phyloP scores from a whole-genome alignment of 176 grass and related monocot genomes.

The Lolium perenne region DNA sequence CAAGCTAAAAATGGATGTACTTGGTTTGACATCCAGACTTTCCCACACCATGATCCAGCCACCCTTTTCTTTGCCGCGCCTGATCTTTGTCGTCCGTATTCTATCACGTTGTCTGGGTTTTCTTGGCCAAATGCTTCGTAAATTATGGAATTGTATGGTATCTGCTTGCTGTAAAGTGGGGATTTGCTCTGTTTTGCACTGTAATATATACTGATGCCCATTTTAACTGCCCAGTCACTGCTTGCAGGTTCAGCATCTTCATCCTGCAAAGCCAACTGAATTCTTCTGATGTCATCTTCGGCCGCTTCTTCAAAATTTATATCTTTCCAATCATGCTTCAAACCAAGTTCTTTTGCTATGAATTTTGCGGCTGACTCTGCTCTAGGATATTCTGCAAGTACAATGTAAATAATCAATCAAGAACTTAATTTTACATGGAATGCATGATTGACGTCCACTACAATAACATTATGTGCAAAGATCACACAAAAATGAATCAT shows the following conservation, averaged over 20 bases:
- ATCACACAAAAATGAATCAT: slow-evolving; percentile 24
- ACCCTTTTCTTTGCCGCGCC: slow-evolving; percentile 80
- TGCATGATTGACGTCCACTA: slow-evolving; percentile 14
- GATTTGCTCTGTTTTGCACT: slow-evolving; percentile 96
- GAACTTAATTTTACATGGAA: slow-evolving; percentile 32
- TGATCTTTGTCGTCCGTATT: slow-evolving; percentile 39
- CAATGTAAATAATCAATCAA: slow-evolving; percentile 45
- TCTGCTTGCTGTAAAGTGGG: slow-evolving; percentile 93
- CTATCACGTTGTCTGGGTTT: slow-evolving; percentile 51
- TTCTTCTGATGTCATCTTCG: slow-evolving; percentile 62
- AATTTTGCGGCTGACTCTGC: slow-evolving; percentile 81
- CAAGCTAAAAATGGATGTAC: slow-evolving; percentile 81
- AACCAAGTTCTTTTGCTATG: slow-evolving; percentile 75
- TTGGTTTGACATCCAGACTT: slow-evolving; percentile 98
- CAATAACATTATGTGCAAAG: slow-evolving; percentile 7
- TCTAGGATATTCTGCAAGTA: slow-evolving; percentile 84
- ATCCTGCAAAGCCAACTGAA: slow-evolving; percentile 71
- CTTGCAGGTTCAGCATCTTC: slow-evolving; percentile 88
- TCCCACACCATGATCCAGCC: slow-evolving; percentile 94
- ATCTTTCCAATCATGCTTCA: slow-evolving; percentile 80
- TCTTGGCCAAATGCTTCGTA: slow-evolving; percentile 89
- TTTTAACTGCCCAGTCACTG: slow-evolving; percentile 94
- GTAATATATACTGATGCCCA: slow-evolving; percentile 99
- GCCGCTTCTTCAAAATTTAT: slow-evolving; percentile 71
- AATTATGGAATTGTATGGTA: slow-evolving; percentile 96